These are phyloP conservation scores for Chytridiales sp. DNA, from an alignment of 371 early-diverging fungal species.

Conservation along the genomic window DNA sequence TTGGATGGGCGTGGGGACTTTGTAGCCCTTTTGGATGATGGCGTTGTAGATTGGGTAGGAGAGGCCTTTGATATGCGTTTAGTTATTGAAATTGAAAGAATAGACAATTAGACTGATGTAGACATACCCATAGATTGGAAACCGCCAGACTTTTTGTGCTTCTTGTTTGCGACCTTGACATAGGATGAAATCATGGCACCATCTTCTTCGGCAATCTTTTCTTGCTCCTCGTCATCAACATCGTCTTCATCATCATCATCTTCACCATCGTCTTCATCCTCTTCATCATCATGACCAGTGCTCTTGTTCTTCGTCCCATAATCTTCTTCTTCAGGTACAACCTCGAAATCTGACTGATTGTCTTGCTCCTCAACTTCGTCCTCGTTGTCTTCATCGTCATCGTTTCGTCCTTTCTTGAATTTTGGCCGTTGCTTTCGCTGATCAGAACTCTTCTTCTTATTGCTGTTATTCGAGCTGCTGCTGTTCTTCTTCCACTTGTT, in stretches of 20 bases:
- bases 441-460: no score
- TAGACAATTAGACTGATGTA: neutral
- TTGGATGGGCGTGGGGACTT: slow-evolving; percentile 98
- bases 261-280: neutral
- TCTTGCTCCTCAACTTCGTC: slow-evolving; percentile 4
- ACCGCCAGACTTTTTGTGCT: slow-evolving; percentile 91
- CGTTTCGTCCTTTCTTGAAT: neutral
- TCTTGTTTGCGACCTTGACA: slow-evolving; percentile 65
- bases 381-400: neutral
- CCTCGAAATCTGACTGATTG: neutral
- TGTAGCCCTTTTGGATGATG: slow-evolving; percentile 87
- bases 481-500: neutral
- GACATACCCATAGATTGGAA: slow-evolving; percentile 93
- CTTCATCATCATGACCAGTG: neutral
- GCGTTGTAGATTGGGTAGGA: slow-evolving; percentile 79
- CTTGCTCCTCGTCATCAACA: slow-evolving; percentile 7
- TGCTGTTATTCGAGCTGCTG: no score
- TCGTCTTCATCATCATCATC: slow-evolving; percentile 11
- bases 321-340: neutral
- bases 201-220: slow-evolving; percentile 26
- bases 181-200: slow-evolving; percentile 25
- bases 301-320: neutral
- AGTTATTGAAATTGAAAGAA: neutral
- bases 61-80: slow-evolving; percentile 47
- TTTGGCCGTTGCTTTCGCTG: no score